Evolutionary conservation across 176 grass and related monocot species (phyloP), one percentile per base, ranked within the genome.

Genomic region (Urochloa ruziziensis): DNA sequence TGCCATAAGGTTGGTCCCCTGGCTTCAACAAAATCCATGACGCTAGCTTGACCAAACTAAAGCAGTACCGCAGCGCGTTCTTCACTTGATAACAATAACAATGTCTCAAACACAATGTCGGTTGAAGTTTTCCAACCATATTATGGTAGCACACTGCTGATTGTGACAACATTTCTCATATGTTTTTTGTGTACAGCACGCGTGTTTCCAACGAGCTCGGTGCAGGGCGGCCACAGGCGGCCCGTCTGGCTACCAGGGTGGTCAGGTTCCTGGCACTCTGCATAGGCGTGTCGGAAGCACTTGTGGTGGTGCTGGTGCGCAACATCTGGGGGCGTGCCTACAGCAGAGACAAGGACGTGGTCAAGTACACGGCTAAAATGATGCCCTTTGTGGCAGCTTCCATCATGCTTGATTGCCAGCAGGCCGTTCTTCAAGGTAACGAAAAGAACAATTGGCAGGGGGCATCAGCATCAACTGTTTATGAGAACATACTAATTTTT

Each of bases 171-270:
- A n/a, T n/a, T n/a, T n/a, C n/a, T n/a, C n/a, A n/a, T n/a, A n/a
- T n/a, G n/a, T 27, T 72, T 30, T 36, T 2, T 37, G 35, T 49
- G 47, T 46, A 19, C 52, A 93, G 91, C 61, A 93, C 70, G 14
- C 75, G 91, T 10, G 87, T 90, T 40, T 93, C 87, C 30, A 93
- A 93, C 60, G 91, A 93, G 63, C 91, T 93, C 17, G 91, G 91
- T 10, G 91, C 91, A 5, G 18, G 49, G 49, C 49, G 49, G 5
- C 49, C 49, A 53, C 81, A 74, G 56, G 70, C 53, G 19, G 91
- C 91, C 10, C 75, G 72, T 7, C 64, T 90, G 27, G 87, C 91
- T 0, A 59, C 78, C 7, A 59, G 17, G 21, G 81, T 90, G 0
- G 91, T 82, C 56, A 56, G 85, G 29, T 67, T 58, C 42, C 53